phyloP scores from a whole-genome alignment of 1,139 yeast genomes.

The Geotrichum reessii region DNA sequence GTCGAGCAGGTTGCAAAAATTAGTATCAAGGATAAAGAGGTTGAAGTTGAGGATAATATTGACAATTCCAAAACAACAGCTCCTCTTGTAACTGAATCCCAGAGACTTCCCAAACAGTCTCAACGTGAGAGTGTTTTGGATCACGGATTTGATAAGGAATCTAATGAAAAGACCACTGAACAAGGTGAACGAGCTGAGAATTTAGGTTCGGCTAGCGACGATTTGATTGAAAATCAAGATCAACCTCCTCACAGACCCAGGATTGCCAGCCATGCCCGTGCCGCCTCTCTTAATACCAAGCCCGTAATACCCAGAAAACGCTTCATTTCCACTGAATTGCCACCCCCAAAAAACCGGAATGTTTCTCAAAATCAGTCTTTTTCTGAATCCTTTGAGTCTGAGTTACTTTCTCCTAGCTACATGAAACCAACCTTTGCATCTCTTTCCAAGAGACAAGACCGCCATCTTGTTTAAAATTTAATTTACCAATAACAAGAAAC shows the following conservation, averaged over 20 bases:
- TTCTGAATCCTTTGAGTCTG: not conserved
- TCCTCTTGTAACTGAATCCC: not conserved
- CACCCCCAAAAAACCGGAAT: not conserved
- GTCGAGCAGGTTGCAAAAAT: not conserved
- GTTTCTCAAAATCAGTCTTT: not conserved
- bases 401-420: constrained; percentile 6
- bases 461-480: not conserved
- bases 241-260: not conserved
- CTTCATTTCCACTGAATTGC: not conserved
- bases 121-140: not conserved
- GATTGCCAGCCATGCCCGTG: not conserved
- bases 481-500: not conserved
- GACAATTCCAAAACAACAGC: not conserved
- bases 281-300: not conserved
- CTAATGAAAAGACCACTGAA: not conserved
- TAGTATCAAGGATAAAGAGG: not conserved
- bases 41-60: not conserved
- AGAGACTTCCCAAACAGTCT: not conserved
- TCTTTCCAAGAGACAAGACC: constrained; percentile 9
- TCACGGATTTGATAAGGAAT: not conserved
- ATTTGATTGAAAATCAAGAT: not conserved
- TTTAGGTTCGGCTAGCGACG: not conserved
- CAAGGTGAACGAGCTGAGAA: not conserved
- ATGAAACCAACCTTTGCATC: constrained; percentile 16
- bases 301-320: not conserved